Percentiles rank a stretch among this genome's conserved stretches.
These are phyloP conservation scores for Sclerotinia spermophila DNA, from an alignment of 2,329 filamentous ascomycete species.

Conservation along the genomic window DNA sequence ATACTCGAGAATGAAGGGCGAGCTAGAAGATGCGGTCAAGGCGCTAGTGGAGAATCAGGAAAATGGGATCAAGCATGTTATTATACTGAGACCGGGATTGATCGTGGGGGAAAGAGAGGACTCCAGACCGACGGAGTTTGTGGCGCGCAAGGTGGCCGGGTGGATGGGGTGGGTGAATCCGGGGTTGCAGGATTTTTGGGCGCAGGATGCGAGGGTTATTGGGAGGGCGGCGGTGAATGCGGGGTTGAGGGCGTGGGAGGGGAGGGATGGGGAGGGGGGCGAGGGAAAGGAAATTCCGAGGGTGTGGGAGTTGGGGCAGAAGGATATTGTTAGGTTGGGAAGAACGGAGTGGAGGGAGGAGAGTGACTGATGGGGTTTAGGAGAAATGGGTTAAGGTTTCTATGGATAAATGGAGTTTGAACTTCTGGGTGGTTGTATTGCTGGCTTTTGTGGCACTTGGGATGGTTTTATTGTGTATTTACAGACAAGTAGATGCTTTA, in stretches of 20 bases:
- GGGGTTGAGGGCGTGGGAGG: constrained; percentile 44
- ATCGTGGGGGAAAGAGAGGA: constrained; percentile 69
- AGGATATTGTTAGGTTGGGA: constrained; percentile 51
- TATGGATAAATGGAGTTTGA: not conserved
- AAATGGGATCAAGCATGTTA: constrained; percentile 66
- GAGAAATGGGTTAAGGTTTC: not conserved
- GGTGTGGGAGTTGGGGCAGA: constrained; percentile 46
- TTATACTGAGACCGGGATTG: constrained; percentile 74
- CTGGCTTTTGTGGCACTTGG: not conserved
- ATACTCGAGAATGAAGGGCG: constrained; percentile 74
- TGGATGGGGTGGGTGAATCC: constrained; percentile 53
- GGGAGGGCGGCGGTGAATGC: constrained; percentile 50
- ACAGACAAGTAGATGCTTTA: not conserved
- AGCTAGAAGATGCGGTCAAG: constrained; percentile 76
- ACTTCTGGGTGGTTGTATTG: not conserved
- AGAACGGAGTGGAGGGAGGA: constrained; percentile 40
- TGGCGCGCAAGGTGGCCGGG: constrained; percentile 53
- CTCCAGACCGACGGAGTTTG: constrained; percentile 54
- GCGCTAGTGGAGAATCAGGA: constrained; percentile 41
- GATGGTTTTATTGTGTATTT: not conserved
- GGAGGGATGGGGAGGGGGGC: constrained; percentile 46
- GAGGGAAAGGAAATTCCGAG: constrained; percentile 42
- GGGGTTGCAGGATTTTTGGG: constrained; percentile 59
- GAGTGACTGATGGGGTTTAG: not conserved
- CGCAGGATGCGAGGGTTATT: constrained; percentile 61